A percentile compares a stretch with the other conserved stretches of the same genome.
Conservation (phyloP, 768 basidiomycete species). For the Tephrocybe sp. region DNA sequence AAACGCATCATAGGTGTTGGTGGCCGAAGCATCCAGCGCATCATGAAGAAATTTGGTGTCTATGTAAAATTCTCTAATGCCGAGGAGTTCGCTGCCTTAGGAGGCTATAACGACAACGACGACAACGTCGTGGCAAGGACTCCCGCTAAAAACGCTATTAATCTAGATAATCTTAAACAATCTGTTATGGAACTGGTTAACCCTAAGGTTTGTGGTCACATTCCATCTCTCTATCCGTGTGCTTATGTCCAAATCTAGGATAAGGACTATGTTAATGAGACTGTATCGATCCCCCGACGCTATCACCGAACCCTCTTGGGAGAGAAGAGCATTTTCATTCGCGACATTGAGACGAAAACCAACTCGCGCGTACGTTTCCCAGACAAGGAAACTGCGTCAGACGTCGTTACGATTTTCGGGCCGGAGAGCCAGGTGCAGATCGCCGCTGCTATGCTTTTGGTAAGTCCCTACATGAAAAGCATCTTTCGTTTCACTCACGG, state of each 20-base stretch:
- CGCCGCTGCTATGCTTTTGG: slow-evolving; percentile 92
- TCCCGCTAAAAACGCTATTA: slow-evolving; percentile 95
- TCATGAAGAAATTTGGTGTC: slow-evolving; percentile 99
- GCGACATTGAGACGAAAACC: slow-evolving; percentile 95
- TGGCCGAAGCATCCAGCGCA: slow-evolving; percentile 95
- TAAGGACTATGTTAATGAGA: slow-evolving; percentile 95
- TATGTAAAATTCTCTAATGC: slow-evolving; percentile 99
- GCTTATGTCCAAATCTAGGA: slow-evolving; percentile 51
- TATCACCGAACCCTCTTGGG: slow-evolving; percentile 95
- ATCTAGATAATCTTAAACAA: slow-evolving; percentile 91
- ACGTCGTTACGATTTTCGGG: slow-evolving; percentile 94
- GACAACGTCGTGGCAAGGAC: slow-evolving; percentile 99
- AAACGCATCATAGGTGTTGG: slow-evolving; percentile 99
- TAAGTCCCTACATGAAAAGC: slow-evolving; percentile 32
- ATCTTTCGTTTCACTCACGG: slow-evolving; percentile 6
- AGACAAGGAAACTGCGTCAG: slow-evolving; percentile 91
- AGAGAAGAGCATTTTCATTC: slow-evolving; percentile 96
- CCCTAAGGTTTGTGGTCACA: slow-evolving; percentile 66
- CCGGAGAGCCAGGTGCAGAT: slow-evolving; percentile 97
- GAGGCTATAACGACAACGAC: slow-evolving; percentile 95
- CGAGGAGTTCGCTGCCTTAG: slow-evolving; percentile 92
- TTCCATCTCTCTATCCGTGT: not conserved
- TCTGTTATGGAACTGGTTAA: slow-evolving; percentile 97
- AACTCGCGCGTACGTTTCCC: slow-evolving; percentile 92
- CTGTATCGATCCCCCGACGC: slow-evolving; percentile 87